phyloP scores from a whole-genome alignment of 2,329 filamentous ascomycete genomes.

The Sodiomyces alkalinus region DNA sequence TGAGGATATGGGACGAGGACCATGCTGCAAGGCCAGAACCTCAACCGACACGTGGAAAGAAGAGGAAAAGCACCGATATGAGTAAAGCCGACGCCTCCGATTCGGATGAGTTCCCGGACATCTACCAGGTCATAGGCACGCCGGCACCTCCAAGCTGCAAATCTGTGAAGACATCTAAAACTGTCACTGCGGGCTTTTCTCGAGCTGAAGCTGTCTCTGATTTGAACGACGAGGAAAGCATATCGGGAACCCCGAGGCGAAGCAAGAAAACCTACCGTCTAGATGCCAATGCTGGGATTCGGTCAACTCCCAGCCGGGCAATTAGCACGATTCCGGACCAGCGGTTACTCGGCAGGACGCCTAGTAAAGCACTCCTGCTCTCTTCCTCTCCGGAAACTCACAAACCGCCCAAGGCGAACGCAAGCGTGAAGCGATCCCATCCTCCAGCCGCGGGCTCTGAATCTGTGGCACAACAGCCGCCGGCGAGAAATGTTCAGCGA shows the following conservation, averaged over 20 bases:
- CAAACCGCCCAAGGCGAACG: conserved; percentile 3
- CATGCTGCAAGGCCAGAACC: conserved; percentile 22
- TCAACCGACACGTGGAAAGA: conserved; percentile 25
- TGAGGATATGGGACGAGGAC: conserved; percentile 27
- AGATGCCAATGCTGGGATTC: conserved; percentile 2
- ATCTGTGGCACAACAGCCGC: no score
- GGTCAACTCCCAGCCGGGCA: conserved; percentile 3
- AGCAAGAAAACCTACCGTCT: conserved; percentile 9
- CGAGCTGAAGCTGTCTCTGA: conserved; percentile 4
- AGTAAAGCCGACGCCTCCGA: conserved; percentile 16
- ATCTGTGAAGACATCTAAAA: conserved; percentile 11
- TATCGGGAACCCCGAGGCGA: conserved; percentile 10
- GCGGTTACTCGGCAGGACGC: conserved; percentile 6
- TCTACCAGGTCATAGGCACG: conserved; percentile 31
- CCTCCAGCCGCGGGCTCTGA: no score
- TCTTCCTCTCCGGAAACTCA: conserved; percentile 4
- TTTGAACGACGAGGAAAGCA: conserved; percentile 9
- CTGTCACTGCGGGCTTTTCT: conserved; percentile 3
- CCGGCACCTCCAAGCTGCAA: conserved; percentile 15
- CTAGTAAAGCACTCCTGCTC: conserved; percentile 9
- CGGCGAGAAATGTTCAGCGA: no score
- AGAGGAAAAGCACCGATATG: conserved; percentile 36
- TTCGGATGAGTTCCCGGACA: conserved; percentile 35
- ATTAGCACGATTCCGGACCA: conserved; percentile 2
- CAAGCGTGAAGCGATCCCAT: no score